These are phyloP conservation scores for Pestalotiopsis sp. DNA, from an alignment of 2,329 filamentous ascomycete species.

Conservation along the genomic window DNA sequence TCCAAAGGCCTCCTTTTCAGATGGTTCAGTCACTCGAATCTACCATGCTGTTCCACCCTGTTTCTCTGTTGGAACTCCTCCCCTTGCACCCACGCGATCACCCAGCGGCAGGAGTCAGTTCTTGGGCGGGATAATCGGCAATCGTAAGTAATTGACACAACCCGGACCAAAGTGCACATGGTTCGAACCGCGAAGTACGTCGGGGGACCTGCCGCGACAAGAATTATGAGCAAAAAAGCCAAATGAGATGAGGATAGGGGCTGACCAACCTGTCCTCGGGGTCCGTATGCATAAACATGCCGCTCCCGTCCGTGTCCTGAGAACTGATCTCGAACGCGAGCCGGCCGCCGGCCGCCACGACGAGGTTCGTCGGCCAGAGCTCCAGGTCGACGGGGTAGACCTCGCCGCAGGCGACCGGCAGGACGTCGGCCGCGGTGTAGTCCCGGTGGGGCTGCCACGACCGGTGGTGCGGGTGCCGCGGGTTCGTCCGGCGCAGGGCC, in stretches of 20 bases:
- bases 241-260: background rate
- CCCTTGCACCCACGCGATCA: background rate
- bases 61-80: background rate
- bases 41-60: background rate
- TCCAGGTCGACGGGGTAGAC: conserved; percentile 65
- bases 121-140: background rate
- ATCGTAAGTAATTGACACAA: background rate
- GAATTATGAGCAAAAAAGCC: background rate
- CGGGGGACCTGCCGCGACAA: background rate
- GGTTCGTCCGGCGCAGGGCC: conserved; percentile 57
- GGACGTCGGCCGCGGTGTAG: conserved; percentile 59
- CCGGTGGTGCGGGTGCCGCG: conserved; percentile 51
- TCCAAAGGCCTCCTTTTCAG: no score
- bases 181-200: background rate
- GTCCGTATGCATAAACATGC: conserved; percentile 49
- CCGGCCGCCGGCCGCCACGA: conserved; percentile 49
- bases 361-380: conserved; percentile 66
- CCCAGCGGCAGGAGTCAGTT: background rate
- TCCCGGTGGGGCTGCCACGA: conserved; percentile 59
- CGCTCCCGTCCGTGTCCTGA: conserved; percentile 54
- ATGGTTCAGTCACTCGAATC: background rate
- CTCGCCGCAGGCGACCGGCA: conserved; percentile 54
- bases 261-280: conserved; percentile 39
- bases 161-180: background rate
- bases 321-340: conserved; percentile 48